Base-by-base conservation (phyloP, 345 rosid species). In the Abelmoschus esculentus region DNA sequence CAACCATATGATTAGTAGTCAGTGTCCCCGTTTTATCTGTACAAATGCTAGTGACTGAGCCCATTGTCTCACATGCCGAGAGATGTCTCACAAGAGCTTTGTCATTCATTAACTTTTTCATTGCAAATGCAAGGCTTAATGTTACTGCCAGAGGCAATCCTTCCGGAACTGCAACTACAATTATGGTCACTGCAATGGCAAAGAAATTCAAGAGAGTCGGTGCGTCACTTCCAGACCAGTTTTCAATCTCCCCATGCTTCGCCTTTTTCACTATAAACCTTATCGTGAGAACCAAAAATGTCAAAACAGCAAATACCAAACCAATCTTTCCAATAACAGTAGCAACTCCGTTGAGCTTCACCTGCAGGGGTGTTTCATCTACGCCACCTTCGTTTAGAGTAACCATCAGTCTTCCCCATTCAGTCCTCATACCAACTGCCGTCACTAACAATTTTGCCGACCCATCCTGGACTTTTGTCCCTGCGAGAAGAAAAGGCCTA, bases 1-100 rank as follows among this genome's bases (percentile, higher is more conserved):
- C 89, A 47, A 78, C 82, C 89, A 87, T 87, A 72, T 79, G 84
- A 73, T 86, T 85, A 46, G 89, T 84, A 36, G 96, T 89, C 53
- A 89, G 68, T 26, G 92, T 89, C 42, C 96, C 92, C 32, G 92
- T 90, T 77, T 86, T 90, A 69, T 90, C 92, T 1, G 90, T 89
- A 70, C 91, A 87, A 36, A 90, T 85, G 69, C 86, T 83, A 59
- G 87, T 83, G 66, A 90, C 85, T 67, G 91, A 90, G 29, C 93
- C 93, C 89, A 90, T 90, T 13, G 91, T 87, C 74, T 90, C 96
- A 38, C 91, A 90, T 0, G 96, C 90, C 5, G 96, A 83, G 15
- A 87, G 86, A 77, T 86, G 86, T 60, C 92, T 83, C 69, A 89
- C 93, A 74, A 87, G 84, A 53, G 93, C 91, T 70, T 89, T 84